Percentiles rank a stretch among this genome's conserved stretches.
These are phyloP conservation scores for Termitomyces sp. DNA, from an alignment of 768 basidiomycete genomes.

Conservation along the genomic window DNA sequence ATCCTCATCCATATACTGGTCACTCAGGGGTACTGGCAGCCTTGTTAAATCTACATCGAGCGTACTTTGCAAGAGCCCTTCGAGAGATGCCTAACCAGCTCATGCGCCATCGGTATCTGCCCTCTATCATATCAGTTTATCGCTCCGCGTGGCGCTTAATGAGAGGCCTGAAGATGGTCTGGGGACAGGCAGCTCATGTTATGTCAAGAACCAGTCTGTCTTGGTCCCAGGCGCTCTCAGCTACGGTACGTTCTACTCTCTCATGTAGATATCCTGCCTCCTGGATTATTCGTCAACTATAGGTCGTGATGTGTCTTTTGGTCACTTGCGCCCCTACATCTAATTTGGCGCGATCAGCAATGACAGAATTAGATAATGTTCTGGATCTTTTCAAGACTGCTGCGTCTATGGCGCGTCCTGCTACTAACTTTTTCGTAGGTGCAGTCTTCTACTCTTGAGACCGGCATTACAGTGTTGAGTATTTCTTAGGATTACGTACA, in stretches of 20 bases:
- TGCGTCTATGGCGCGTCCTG: conserved; percentile 40
- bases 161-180: conserved; percentile 42
- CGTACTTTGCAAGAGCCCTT: conserved; percentile 66
- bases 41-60: conserved; percentile 61
- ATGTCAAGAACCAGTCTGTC: conserved; percentile 43
- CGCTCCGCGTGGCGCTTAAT: conserved; percentile 69
- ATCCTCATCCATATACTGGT: neutral
- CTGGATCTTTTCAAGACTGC: conserved; percentile 44
- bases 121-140: conserved; percentile 70
- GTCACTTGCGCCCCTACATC: conserved; percentile 48
- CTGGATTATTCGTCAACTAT: neutral
- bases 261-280: neutral
- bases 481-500: conserved; percentile 35
- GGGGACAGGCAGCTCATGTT: conserved; percentile 35
- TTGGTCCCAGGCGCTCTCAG: conserved; percentile 70
- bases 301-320: conserved; percentile 62
- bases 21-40: conserved; percentile 28
- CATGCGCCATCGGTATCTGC: conserved; percentile 57
- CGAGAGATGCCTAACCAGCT: conserved; percentile 56
- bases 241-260: conserved; percentile 43
- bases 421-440: conserved; percentile 42
- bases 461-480: neutral
- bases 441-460: neutral
- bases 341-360: conserved; percentile 41
- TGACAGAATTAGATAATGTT: conserved; percentile 45